phyloP scores from a whole-genome alignment of 2,329 filamentous ascomycete genomes.

The Colletotrichum sp. region DNA sequence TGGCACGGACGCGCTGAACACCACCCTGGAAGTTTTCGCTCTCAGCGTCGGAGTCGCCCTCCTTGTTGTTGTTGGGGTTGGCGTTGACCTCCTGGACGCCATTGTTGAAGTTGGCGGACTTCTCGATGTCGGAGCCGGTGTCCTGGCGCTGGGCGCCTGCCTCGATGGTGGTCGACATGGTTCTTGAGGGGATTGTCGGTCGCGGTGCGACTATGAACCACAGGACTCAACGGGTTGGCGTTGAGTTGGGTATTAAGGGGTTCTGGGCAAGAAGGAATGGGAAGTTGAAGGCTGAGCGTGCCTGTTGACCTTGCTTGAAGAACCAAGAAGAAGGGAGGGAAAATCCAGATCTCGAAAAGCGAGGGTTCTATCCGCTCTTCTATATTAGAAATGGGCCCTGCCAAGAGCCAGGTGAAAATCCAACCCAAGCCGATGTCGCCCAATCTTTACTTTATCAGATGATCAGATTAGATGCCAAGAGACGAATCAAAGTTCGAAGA shows the following conservation, averaged over 20 bases:
- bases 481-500: background rate
- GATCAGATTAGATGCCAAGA: conserved; percentile 19
- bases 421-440: conserved; percentile 11
- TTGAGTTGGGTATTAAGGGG: background rate
- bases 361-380: background rate
- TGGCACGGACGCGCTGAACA: conserved; percentile 41
- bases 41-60: conserved; percentile 21
- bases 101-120: background rate
- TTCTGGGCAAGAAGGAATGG: conserved; percentile 1
- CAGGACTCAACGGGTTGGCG: background rate
- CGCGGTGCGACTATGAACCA: background rate
- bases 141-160: background rate
- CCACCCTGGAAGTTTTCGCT: conserved; percentile 39
- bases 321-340: background rate
- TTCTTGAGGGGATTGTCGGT: background rate
- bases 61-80: background rate
- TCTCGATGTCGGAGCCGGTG: conserved; percentile 10
- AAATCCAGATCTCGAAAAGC: background rate
- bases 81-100: conserved; percentile 9
- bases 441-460: conserved; percentile 19
- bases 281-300: conserved; percentile 2
- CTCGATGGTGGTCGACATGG: conserved; percentile 11
- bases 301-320: conserved; percentile 14
- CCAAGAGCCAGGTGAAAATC: background rate
- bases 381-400: conserved; percentile 6